Conservation (phyloP, 257 asterid species). For the Mitragyna speciosa region DNA sequence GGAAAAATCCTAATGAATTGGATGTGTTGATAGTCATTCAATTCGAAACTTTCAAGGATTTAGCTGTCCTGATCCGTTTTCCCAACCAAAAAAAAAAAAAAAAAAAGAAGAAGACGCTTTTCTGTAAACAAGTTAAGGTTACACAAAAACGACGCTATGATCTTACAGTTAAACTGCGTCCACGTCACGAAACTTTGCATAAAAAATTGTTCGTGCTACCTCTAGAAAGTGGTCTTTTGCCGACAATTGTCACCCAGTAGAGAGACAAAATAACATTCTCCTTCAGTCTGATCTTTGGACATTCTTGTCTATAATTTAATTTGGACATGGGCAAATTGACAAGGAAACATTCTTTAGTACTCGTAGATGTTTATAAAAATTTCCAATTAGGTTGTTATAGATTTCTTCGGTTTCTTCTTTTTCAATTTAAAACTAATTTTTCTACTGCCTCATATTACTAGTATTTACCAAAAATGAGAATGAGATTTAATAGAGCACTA, state of each 20-base stretch:
- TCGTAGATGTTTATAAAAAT: no score
- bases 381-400: no score
- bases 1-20: not conserved
- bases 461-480: no score
- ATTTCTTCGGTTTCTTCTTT: no score
- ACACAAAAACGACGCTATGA: not conserved
- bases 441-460: not conserved
- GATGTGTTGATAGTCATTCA: not conserved
- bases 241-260: not conserved
- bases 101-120: no score
- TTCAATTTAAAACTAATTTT: not conserved
- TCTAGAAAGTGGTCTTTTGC: not conserved
- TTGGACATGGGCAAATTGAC: not conserved
- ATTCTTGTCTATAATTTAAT: not conserved
- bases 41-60: no score
- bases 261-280: not conserved
- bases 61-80: no score
- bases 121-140: not conserved
- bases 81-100: no score
- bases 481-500: not conserved
- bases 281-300: not conserved
- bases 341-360: not conserved
- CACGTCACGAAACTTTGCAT: not conserved
- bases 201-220: not conserved
- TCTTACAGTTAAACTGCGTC: not conserved